Evolutionary conservation across 257 asterid genomes (phyloP), one percentile per base, ranked within the genome.

Genomic region (Nicotiana benthamiana): DNA sequence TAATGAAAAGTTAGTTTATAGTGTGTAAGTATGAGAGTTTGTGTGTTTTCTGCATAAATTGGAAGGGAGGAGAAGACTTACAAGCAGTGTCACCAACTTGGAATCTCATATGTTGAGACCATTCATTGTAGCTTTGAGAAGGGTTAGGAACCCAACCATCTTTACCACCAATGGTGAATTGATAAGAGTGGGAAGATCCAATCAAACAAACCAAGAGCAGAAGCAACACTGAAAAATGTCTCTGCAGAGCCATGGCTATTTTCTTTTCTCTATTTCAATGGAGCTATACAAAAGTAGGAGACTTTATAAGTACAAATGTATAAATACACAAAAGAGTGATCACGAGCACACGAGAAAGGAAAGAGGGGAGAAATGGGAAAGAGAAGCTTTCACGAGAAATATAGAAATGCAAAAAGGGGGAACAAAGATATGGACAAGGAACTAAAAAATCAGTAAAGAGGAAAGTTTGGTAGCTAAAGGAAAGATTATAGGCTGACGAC

Each of bases 11-110:
- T 12, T 13, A 1, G 30, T 28, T 78, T 20, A 18, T 36, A 6
- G 30, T 22, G 4, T 9, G 66, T 10, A 40, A 40, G 48, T 2
- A 40, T 9, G 24, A 6, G 24, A 56, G 3, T 56, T 5, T 56
- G 32, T 61, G 48, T 40, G 9, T 22, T 61, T 24, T 0, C n/a
- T 10, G 12, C 17, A 68, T 15, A 15, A 60, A 4, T 1, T 4
- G 43, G 13, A 64, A 61, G 34, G 0, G 6, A 5, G 22, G 67
- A 36, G 32, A 28, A 65, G n/a, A 79, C 92, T 83, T 87, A 93
- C 98, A 13, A 13, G 91, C 89, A 34, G 97, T 89, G 84, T 93
- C 94, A 51, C 91, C 90, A 56, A 92, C 91, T 86, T 85, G 91
- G 65, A 93, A 93, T 56, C 97, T 84, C 89, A 87, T 7, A 74